These are phyloP conservation scores for Lagenidium sp. DNA, from an alignment of 352 stramenopile genomes.

Conservation along the genomic window DNA sequence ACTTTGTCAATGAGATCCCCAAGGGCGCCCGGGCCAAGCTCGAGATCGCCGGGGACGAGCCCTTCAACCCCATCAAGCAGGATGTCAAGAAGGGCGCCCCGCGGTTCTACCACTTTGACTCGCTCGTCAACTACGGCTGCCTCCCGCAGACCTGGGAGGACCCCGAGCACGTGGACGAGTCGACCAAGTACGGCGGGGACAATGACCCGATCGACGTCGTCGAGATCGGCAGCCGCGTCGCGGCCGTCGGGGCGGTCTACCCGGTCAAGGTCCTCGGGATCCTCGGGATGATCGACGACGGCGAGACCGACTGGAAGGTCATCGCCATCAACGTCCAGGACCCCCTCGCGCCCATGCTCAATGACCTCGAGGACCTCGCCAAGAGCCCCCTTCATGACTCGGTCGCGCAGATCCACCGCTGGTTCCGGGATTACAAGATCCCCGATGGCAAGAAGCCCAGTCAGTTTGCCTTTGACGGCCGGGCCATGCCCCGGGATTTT, in stretches of 20 bases:
- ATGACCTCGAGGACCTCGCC: slow-evolving; percentile 88
- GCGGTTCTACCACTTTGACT: slow-evolving; percentile 83
- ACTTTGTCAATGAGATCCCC: slow-evolving; percentile 94
- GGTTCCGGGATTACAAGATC: slow-evolving; percentile 99
- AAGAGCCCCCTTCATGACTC: slow-evolving; percentile 67
- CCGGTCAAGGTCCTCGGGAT: slow-evolving; percentile 96
- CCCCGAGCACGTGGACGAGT: slow-evolving; percentile 91
- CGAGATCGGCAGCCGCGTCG: slow-evolving; percentile 93
- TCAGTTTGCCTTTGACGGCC: slow-evolving; percentile 97
- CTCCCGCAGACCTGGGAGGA: slow-evolving; percentile 99
- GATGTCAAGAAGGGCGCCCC: slow-evolving; percentile 97
- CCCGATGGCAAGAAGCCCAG: slow-evolving; percentile 99
- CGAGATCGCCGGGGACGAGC: slow-evolving; percentile 89
- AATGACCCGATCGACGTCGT: slow-evolving; percentile 99
- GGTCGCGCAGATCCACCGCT: slow-evolving; percentile 79
- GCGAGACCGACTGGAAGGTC: slow-evolving; percentile 99
- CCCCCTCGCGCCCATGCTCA: slow-evolving; percentile 90
- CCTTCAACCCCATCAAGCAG: slow-evolving; percentile 94
- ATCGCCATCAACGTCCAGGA: slow-evolving; percentile 95
- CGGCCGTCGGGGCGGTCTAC: slow-evolving; percentile 90
- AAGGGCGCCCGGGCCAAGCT: slow-evolving; percentile 86
- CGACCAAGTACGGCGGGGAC: slow-evolving; percentile 90
- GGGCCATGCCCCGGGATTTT: slow-evolving; percentile 80
- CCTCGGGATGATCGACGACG: slow-evolving; percentile 99
- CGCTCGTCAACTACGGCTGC: slow-evolving; percentile 96